phyloP scores from a whole-genome alignment of 1,284 basidiomycete species.

The Kwoniella shivajii region DNA sequence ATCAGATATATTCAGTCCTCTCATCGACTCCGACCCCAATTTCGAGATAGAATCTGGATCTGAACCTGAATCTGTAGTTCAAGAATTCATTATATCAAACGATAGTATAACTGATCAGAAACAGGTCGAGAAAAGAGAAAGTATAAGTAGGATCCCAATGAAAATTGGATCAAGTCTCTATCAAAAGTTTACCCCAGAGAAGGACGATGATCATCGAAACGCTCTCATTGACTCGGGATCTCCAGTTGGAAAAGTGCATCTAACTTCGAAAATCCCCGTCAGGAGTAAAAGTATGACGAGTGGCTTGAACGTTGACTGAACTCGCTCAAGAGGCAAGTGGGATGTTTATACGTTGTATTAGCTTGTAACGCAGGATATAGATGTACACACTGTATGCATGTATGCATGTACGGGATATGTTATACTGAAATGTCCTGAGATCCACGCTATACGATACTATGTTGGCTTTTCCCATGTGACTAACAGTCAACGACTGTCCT shows the following conservation, averaged over 20 bases:
- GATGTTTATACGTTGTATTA: no score
- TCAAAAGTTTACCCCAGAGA: background rate
- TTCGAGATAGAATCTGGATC: background rate
- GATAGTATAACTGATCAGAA: background rate
- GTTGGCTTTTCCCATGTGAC: no score
- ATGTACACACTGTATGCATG: no score
- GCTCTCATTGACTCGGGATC: background rate
- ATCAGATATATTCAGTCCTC: no score
- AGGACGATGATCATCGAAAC: background rate
- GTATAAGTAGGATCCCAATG: constrained; percentile 4
- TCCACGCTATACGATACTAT: no score
- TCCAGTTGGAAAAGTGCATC: background rate
- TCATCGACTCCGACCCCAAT: no score
- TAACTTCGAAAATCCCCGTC: background rate
- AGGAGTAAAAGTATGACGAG: constrained; percentile 4
- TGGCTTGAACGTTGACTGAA: background rate
- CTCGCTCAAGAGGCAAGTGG: background rate
- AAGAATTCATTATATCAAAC: background rate
- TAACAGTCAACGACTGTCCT: no score
- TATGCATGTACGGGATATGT: no score
- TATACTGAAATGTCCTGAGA: no score
- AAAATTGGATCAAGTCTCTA: background rate
- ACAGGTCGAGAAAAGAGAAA: background rate
- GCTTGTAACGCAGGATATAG: no score
- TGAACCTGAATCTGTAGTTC: background rate